Base-by-base conservation (phyloP, 495 filamentous ascomycete species). In the Xylaria sp. region DNA sequence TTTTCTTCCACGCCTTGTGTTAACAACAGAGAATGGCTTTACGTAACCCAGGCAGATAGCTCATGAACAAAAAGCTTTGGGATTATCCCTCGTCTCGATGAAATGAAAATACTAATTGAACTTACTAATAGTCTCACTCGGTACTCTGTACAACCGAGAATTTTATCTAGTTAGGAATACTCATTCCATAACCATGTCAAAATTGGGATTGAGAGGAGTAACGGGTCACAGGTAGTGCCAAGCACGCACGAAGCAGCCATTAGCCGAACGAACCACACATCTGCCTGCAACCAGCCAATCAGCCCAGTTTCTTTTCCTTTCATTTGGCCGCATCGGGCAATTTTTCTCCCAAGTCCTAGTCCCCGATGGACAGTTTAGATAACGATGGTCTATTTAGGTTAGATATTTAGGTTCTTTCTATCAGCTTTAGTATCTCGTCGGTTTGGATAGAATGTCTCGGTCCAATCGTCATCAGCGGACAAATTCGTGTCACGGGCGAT, bases 271-370 rank as follows among this genome's bases (percentile, higher is more conserved):
- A 55, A n/a, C 44, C 19, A 8, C 35, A 15, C 19, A 7, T 5
- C n/a, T 55, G 5, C 33, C 57, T 59, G 12, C 57, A 5, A 21
- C 33, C 57, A 35, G 21, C 57, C 57, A 59, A 59, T 59, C 57
- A 59, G 37, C 37, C 50, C 21, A 31, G 33, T 3, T 55, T 33
- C 33, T 58, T 68, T n/a, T 7, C 37, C 8, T 21, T 19, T 44
- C 37, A 33, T 58, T 26, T 65, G 62, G 19, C 62, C 62, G 62
- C n/a, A 65, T 65, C 44, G 43, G 62, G 62, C 15, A 65, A 65
- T 65, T 52, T 52, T 52, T 37, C 21, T 2, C 3, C 33, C 57
- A 7, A 7, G 21, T 52, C 48, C 8, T 26, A 52, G 21, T 35
- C 17, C 17, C 29, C 15, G 9, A n/a, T 0, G 26, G 55, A 5